Evolutionary conservation across 2,329 filamentous ascomycete species (phyloP).

Genomic region (Pyrenophora teres): DNA sequence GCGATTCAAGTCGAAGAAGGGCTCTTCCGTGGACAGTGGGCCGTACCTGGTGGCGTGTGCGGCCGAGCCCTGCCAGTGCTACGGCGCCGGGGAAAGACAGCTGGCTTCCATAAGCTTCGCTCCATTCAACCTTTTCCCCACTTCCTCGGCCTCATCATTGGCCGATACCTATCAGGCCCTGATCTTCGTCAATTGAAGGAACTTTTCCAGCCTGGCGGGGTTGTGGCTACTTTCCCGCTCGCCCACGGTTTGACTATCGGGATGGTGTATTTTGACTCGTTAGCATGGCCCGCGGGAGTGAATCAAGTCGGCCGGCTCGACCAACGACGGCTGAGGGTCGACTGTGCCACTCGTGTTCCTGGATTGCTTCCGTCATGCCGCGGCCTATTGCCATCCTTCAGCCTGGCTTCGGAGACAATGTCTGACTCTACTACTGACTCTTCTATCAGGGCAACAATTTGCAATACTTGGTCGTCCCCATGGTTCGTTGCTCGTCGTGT

Average conservation of each 20-base stretch:
- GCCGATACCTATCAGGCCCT: constrained; percentile 38
- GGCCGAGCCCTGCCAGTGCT: constrained; percentile 35
- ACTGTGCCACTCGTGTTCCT: constrained; percentile 18
- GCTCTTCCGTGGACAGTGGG: constrained; percentile 28
- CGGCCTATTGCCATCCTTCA: constrained; percentile 15
- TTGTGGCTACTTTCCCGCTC: constrained; percentile 25
- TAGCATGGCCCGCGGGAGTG: constrained; percentile 10
- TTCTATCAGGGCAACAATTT: constrained; percentile 9
- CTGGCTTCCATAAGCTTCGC: constrained; percentile 46
- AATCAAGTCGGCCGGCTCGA: constrained; percentile 15
- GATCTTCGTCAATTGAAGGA: constrained; percentile 41
- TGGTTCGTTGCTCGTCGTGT: constrained; percentile 2
- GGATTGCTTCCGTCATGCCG: constrained; percentile 13
- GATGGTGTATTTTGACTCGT: constrained; percentile 26
- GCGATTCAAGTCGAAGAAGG: constrained; percentile 38
- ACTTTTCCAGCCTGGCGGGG: constrained; percentile 35
- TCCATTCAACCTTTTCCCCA: constrained; percentile 30
- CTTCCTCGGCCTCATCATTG: constrained; percentile 45
- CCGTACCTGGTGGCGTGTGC: constrained; percentile 24
- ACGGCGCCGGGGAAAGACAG: constrained; percentile 45
- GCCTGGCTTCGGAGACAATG: constrained; percentile 5
- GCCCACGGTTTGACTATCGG: constrained; percentile 21
- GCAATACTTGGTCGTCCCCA: neutral
- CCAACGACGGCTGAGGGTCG: constrained; percentile 6
- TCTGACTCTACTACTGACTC: constrained; percentile 8